Base-by-base conservation (phyloP, 768 basidiomycete species). In the Albatrellus ellisii region DNA sequence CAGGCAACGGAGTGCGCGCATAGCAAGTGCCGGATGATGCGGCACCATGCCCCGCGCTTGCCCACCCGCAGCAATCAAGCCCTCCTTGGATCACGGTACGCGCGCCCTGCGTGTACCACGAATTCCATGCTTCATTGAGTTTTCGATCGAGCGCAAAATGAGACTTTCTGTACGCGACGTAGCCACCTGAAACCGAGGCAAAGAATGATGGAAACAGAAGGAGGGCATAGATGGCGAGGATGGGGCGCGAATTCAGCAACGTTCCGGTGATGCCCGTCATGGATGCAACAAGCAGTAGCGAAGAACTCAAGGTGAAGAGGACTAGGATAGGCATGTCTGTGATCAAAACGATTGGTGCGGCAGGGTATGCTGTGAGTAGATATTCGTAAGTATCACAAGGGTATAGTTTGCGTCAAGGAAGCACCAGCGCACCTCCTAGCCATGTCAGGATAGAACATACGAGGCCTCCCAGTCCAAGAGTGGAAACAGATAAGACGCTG, bases 191-290 rank as follows among this genome's bases (percentile, higher is more conserved):
- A 74, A 59, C 81, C 83, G 15, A 70, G 60, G n/a, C 65, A 62
- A 53, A 82, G 82, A 24, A 77, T 79, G 43, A 81, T 2, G 79
- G 77, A 74, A 77, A 81, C 37, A 85, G 68, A 11, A 84, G 66
- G 36, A 84, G 57, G 18, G 72, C 63, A 62, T 84, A 84, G 41
- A 76, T 60, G 1, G 79, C 75, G 43, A 84, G 67, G 44, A 80
- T 67, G 1, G 75, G 75, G 4, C 78, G 73, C 14, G 78, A 79
- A 55, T 80, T 75, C 46, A 84, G 67, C 45, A 84, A 56, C 0
- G 70, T 62, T 15, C 78, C 78, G 15, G 68, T 67, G 37, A 77
- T 55, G 5, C 80, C 83, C 24, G 79, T 56, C 39, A 81, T 59
- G 20, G 75, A 64, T 11, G 75, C 70, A 47, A 79, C 63, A 44